phyloP scores from a whole-genome alignment of 73 alveolate genomes.

The Stentor roeselii region DNA sequence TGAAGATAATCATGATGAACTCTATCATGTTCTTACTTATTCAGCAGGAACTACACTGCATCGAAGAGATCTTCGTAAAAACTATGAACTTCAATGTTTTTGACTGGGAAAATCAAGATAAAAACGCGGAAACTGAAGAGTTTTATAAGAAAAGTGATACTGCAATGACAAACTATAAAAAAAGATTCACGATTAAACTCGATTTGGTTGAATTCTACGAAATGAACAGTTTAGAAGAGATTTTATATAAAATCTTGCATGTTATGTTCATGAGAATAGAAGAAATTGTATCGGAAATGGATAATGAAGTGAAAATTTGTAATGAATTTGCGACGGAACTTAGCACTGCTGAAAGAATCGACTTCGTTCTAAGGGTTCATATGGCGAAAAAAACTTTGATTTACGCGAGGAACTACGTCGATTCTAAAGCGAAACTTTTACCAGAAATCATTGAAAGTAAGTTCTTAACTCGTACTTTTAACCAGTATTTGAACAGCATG shows the following conservation, averaged over 20 bases:
- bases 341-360: background rate
- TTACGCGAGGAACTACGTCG: background rate
- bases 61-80: background rate
- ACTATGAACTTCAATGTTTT: background rate
- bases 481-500: slow-evolving; percentile 9
- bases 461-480: background rate
- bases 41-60: background rate
- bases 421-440: slow-evolving; percentile 3
- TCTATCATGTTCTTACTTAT: background rate
- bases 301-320: background rate
- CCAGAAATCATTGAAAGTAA: background rate
- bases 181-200: background rate
- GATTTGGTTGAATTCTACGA: background rate
- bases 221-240: background rate
- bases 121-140: background rate
- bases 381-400: background rate
- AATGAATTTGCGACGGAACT: slow-evolving; percentile 7
- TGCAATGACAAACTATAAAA: background rate
- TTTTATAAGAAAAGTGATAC: background rate
- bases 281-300: background rate
- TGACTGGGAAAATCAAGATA: background rate
- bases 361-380: background rate
- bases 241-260: background rate
- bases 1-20: slow-evolving; percentile 4
- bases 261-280: background rate